phyloP scores from a whole-genome alignment of 2,329 filamentous ascomycete species.

The Trichoderma koningii region DNA sequence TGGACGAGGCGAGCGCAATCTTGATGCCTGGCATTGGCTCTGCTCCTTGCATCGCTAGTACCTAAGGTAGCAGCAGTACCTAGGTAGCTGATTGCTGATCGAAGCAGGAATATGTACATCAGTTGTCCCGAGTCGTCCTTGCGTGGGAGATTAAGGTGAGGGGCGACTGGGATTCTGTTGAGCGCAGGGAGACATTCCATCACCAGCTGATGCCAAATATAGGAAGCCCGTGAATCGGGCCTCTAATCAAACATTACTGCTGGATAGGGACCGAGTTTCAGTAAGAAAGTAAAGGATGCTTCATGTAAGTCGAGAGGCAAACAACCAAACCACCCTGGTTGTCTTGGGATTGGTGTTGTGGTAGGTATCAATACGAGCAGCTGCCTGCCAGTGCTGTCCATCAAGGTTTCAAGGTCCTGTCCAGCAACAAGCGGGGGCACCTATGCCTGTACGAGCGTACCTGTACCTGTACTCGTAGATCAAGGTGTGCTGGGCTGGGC shows the following conservation, averaged over 20 bases:
- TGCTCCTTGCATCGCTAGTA: not conserved
- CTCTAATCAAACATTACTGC: not conserved
- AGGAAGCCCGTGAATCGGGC: not conserved
- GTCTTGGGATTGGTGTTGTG: no score
- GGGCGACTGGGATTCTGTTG: not conserved
- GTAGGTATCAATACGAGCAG: not conserved
- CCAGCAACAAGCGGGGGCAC: not conserved
- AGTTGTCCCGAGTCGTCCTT: not conserved
- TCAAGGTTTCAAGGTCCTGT: no score
- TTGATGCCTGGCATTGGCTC: no score
- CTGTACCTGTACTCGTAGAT: not conserved
- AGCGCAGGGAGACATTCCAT: not conserved
- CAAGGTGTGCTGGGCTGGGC: not conserved
- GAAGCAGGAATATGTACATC: no score
- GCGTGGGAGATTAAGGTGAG: not conserved
- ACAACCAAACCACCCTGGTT: no score
- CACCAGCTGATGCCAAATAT: not conserved
- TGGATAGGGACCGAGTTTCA: not conserved
- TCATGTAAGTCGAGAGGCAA: slow-evolving; percentile 9
- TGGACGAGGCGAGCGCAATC: not conserved
- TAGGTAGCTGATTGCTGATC: not conserved
- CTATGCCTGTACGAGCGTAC: not conserved
- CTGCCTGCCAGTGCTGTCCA: no score
- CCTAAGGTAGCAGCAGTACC: no score
- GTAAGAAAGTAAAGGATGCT: not conserved